Evolutionary conservation across 2,329 filamentous ascomycete genomes (phyloP), one percentile per base, ranked within the genome.

Genomic region (Tothia fuscella): DNA sequence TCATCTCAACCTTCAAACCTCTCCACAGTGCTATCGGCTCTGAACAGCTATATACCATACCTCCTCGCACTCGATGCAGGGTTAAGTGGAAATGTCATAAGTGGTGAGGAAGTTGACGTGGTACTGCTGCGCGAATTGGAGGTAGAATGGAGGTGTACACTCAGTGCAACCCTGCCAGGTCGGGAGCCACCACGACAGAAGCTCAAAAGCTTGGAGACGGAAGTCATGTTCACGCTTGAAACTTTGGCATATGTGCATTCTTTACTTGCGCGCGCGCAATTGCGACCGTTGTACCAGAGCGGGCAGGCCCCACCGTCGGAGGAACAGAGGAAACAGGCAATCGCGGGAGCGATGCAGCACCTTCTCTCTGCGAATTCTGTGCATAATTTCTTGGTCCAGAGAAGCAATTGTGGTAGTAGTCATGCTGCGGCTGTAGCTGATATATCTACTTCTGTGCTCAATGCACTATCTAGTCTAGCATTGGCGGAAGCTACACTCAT

Each of bases 401-500:
- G 87, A 0, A 80, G 85, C 21, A 78, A 82, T 2, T n/a, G n/a
- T n/a, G 72, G 93, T 12, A 37, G 35, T 28, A 34, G 39, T 22
- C 87, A 91, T 57, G 72, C 76, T 25, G 82, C 83, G 53, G 66
- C 93, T 1, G 58, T 14, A 10, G 41, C 55, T 6, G 67, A 71
- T 43, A 64, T 67, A 10, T 59, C 65, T 6, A 54, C 60, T 3
- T 55, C 64, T 3, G 62, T 64, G 26, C 56, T 64, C 30, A 61
- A 60, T 10, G 67, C 66, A 13, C 51, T 70, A 38, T 65, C 64
- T 3, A 72, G 71, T 9, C 68, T 95, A 3, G 78, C 85, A 1
- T 69, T 91, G 24, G 86, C 88, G 2, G 89, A 95, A 61, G 88
- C 88, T 0, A 95, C 88, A 0, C 71, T 96, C 1, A 73, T 95